phyloP scores from a whole-genome alignment of 2,329 filamentous ascomycete genomes.

The Alternaria sp. region DNA sequence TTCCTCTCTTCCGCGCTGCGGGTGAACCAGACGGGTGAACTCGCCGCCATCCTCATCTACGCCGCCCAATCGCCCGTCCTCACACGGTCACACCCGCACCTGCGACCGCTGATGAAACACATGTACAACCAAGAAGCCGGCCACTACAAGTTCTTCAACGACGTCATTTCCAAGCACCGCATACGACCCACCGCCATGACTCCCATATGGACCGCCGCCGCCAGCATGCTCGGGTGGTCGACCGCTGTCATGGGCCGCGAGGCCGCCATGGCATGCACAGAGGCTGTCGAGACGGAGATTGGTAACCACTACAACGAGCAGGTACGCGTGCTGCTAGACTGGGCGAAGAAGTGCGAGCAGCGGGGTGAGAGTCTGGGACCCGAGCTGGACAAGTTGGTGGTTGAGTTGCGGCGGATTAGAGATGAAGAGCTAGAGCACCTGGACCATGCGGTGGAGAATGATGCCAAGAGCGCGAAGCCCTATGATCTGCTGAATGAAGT shows the following conservation, averaged over 20 bases:
- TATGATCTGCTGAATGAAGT: conserved; percentile 87
- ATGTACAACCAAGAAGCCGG: conserved; percentile 97
- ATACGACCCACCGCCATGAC: conserved; percentile 93
- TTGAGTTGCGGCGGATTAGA: conserved; percentile 79
- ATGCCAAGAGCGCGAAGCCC: conserved; percentile 86
- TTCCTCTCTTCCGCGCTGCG: conserved; percentile 65
- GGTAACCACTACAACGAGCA: conserved; percentile 95
- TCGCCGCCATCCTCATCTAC: conserved; percentile 97
- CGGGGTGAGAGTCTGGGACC: conserved; percentile 80
- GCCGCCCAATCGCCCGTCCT: conserved; percentile 84
- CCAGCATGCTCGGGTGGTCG: conserved; percentile 83
- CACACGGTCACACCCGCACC: conserved; percentile 79
- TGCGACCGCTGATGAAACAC: conserved; percentile 90
- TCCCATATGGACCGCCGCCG: conserved; percentile 83
- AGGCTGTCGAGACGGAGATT: conserved; percentile 98
- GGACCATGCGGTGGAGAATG: conserved; percentile 92
- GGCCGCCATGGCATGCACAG: conserved; percentile 97
- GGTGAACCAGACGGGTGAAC: conserved; percentile 96
- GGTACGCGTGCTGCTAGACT: conserved; percentile 79
- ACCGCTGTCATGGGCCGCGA: conserved; percentile 89
- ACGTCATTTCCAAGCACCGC: conserved; percentile 80
- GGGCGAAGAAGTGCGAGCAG: conserved; percentile 76
- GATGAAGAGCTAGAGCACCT: conserved; percentile 98
- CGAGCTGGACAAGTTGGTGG: conserved; percentile 75
- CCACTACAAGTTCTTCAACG: conserved; percentile 86